phyloP scores from a whole-genome alignment of 352 stramenopile species.

The Aphanomyces cochlioides region DNA sequence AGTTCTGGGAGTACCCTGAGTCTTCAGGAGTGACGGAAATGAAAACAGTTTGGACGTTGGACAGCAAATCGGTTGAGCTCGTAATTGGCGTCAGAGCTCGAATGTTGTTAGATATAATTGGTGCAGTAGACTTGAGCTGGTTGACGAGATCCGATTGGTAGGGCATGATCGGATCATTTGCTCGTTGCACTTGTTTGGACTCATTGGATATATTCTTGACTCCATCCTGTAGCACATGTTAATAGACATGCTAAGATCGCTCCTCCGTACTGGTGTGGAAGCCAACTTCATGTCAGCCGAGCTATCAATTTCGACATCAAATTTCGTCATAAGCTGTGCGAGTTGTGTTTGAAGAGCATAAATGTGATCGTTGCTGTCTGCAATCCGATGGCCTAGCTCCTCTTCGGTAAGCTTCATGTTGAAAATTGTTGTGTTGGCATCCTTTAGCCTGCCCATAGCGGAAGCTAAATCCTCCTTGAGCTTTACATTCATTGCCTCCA shows the following conservation, averaged over 20 bases:
- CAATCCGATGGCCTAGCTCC: not conserved
- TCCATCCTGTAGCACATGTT: not conserved
- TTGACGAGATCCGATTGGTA: not conserved
- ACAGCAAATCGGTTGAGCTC: not conserved
- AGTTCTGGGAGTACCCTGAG: not conserved
- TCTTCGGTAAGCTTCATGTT: not conserved
- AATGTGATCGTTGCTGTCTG: constrained; percentile 1
- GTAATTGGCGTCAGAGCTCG: not conserved
- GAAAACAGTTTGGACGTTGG: not conserved
- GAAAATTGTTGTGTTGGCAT: not conserved
- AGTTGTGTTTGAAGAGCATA: not conserved
- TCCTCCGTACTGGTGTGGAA: no score
- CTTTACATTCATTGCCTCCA: not conserved
- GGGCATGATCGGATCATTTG: no score
- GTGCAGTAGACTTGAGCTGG: not conserved
- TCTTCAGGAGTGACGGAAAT: not conserved
- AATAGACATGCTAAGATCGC: not conserved
- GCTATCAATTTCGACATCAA: not conserved
- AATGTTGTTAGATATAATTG: not conserved
- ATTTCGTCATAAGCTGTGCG: not conserved
- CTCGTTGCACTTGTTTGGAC: constrained; percentile 1
- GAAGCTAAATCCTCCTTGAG: not conserved
- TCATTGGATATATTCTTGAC: not conserved
- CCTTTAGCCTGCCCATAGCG: not conserved
- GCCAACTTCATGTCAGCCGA: not conserved